Evolutionary conservation across 2,329 filamentous ascomycete genomes (phyloP), one percentile per base, ranked within the genome.

Genomic region (Epichloe gansuensis): DNA sequence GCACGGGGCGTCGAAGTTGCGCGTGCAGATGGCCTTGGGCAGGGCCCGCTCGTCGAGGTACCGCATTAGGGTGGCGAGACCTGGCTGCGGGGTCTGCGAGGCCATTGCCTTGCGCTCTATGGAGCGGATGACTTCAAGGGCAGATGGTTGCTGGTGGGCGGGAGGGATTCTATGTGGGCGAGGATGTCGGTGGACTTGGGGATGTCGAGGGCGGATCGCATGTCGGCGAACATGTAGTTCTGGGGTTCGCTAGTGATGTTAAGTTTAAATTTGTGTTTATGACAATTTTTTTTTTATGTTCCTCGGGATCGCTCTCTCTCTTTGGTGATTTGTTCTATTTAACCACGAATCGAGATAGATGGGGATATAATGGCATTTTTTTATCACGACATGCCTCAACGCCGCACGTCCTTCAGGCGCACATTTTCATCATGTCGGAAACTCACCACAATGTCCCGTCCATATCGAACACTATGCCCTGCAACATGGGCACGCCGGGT

Each of bases 151-250:
- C 50, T 68, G 62, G 12, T 79, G 69, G 0, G 69, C 61, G 0
- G 90, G 0, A 97, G 82, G 2, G 75, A 70, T 65, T 90, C 84
- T 64, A 96, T 83, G 71, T 97, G 88, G 56, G 90, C 84, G 43
- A 98, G 83, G 64, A 98, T 97, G 69, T 98, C 93, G 62, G 75
- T 73, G 38, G 73, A 69, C 65, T 84, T 85, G 56, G 80, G 67
- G 60, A 97, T 96, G 48, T 74, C 75, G 15, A 97, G 78, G 7
- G 81, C 84, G 13, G 72, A 65, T 58, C 84, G 85, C 91, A 98
- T 97, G 64, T 94, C 78, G 21, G 71, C 68, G 70, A 97, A 97
- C 91, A 97, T 98, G 77, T 95, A 88, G 60, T 86, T 93, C 69
- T 97, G 91, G 0, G 91, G 91, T 54, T 91, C 73, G 66, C 90